Percentiles rank a stretch among this genome's conserved stretches.
Evolutionary conservation across 2,329 filamentous ascomycete species (phyloP).

Genomic region (Coniochaeta sp.): DNA sequence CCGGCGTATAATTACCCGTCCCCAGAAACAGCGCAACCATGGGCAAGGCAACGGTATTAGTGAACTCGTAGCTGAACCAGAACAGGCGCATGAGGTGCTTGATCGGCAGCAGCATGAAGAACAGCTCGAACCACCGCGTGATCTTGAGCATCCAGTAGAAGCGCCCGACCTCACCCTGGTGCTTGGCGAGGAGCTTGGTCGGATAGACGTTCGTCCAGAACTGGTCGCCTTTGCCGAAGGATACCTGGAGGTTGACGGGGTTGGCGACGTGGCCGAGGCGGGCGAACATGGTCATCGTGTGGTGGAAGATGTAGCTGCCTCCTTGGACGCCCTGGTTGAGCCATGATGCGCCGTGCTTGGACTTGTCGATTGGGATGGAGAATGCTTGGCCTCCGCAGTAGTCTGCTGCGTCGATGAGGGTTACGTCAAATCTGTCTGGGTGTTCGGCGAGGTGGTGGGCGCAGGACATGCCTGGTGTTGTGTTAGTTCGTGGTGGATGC

Average conservation of each 20-base stretch:
- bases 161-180: conserved; percentile 47
- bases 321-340: conserved; percentile 60
- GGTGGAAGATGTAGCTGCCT: conserved; percentile 57
- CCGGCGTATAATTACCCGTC: conserved; percentile 67
- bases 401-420: conserved; percentile 47
- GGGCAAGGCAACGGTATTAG: conserved; percentile 63
- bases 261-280: conserved; percentile 41
- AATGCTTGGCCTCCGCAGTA: conserved; percentile 58
- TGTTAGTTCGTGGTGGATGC: conserved; percentile 4
- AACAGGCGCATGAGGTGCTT: conserved; percentile 60
- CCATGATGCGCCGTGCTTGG: conserved; percentile 53
- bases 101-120: conserved; percentile 56
- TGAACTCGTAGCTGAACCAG: conserved; percentile 62
- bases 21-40: conserved; percentile 68
- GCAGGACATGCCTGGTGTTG: conserved; percentile 38
- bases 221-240: conserved; percentile 53
- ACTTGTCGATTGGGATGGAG: conserved; percentile 52
- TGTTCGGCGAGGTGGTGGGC: conserved; percentile 53
- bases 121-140: conserved; percentile 51
- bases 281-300: conserved; percentile 59
- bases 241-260: conserved; percentile 55
- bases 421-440: conserved; percentile 52
- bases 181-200: conserved; percentile 47
- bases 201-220: conserved; percentile 64
- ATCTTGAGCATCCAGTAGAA: conserved; percentile 51